Evolutionary conservation across 108 stramenopile genomes (phyloP), one percentile per base, ranked within the genome.

Genomic region (Epipyxis sp.): DNA sequence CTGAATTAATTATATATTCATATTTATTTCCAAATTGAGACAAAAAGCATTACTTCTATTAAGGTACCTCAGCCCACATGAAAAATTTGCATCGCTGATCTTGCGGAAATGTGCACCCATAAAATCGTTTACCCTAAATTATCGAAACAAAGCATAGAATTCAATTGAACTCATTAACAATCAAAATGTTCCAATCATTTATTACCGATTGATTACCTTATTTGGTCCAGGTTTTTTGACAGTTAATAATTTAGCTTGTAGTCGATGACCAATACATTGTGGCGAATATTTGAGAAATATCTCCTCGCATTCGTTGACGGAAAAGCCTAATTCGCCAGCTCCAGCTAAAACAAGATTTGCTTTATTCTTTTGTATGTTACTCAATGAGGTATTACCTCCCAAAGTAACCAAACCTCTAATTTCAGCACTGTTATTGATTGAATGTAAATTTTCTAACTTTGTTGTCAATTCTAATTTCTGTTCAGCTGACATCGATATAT

Each of bases 31-130:
- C n/a, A n/a, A 50, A 20, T 20, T 6, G 46, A 20, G 46, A 50
- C 46, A 13, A 50, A 20, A 6, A 50, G 46, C 13, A 50, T 6
- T 6, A 50, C 13, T 6, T 13, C 13, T 6, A 43, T 6, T 6
- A 67, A 20, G 37, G 46, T 27, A 34, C 71, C 32, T 74, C 71
- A 37, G 35, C 71, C 71, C 71, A 74, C 32, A 27, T 6, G 50
- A 74, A 74, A 32, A 74, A 74, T 39, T 39, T 42, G 50, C 71
- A 74, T 16, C 50, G 71, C 34, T 27, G 25, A 10, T 74, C 71
- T 16, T 6, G n/a, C 42, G 25, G 32, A 42, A 42, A 74, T 16
- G 32, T 20, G 50, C 71, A 74, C 42, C 46, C 71, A 25, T 42
- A 74, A 32, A 74, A 74, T 27, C 46, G 3, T 42, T 42, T 27